Conservation (phyloP, 257 asterid species). For the Solanum bulbocastanum region DNA sequence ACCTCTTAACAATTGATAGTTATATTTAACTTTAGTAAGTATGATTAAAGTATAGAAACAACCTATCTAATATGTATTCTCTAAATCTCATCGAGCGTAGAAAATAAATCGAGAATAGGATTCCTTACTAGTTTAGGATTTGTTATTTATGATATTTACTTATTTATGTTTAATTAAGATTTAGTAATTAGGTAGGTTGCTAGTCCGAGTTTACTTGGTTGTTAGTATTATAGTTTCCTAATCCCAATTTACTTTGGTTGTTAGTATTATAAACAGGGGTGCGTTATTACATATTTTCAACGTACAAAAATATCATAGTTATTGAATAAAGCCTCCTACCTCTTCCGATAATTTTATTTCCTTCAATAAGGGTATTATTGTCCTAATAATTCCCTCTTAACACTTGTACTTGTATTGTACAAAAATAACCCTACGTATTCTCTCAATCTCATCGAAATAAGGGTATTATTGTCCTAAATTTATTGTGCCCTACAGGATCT, state of each 20-base stretch:
- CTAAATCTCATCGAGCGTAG: not conserved
- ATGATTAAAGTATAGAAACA: not conserved
- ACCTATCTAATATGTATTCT: not conserved
- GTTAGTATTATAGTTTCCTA: too few relatives aligned
- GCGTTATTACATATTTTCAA: not conserved
- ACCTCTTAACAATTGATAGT: not conserved
- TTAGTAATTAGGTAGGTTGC: not conserved
- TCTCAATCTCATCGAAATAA: not conserved
- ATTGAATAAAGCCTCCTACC: not conserved
- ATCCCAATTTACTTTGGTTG: not conserved
- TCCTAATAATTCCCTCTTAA: not conserved
- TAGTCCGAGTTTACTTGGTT: too few relatives aligned
- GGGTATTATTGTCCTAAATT: not conserved
- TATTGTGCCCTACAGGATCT: not conserved
- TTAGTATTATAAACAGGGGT: too few relatives aligned
- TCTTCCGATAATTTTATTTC: too few relatives aligned
- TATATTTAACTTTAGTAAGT: not conserved
- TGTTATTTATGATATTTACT: not conserved
- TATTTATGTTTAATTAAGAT: not conserved
- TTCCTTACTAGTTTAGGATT: not conserved
- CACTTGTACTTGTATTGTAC: not conserved
- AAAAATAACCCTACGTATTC: not conserved
- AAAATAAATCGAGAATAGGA: too few relatives aligned
- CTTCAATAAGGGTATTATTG: not conserved
- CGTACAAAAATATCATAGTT: too few relatives aligned